These are phyloP conservation scores for Cladosporium sp. DNA, from an alignment of 2,329 filamentous ascomycete genomes.

Conservation along the genomic window DNA sequence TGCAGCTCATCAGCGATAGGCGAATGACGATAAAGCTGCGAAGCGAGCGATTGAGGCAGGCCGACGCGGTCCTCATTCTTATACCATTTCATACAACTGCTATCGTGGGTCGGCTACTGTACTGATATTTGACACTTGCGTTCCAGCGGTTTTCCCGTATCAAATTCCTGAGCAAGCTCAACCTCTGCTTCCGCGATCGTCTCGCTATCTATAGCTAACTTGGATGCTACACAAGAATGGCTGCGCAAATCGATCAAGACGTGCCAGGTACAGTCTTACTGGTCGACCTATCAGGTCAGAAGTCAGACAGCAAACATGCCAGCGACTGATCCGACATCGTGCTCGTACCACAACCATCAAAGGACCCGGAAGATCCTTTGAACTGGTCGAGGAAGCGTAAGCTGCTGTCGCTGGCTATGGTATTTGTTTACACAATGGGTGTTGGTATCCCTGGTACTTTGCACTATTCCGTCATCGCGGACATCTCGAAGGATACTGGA, in stretches of 20 bases:
- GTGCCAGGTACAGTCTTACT: slow-evolving; percentile 41
- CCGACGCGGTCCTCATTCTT: neutral
- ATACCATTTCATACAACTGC: too few species aligned
- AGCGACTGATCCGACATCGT: slow-evolving; percentile 31
- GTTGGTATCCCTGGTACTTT: slow-evolving; percentile 46
- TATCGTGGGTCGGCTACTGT: too few species aligned
- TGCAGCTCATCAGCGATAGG: neutral
- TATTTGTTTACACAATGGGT: slow-evolving; percentile 45
- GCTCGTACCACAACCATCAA: slow-evolving; percentile 39
- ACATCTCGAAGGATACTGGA: slow-evolving; percentile 44
- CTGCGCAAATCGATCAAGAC: neutral
- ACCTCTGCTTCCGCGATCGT: too few species aligned
- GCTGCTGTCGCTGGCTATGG: slow-evolving; percentile 37
- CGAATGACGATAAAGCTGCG: neutral
- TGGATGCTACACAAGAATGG: neutral
- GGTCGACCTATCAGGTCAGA: slow-evolving; percentile 38
- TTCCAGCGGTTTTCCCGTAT: too few species aligned
- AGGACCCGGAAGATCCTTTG: slow-evolving; percentile 43
- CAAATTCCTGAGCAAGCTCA: too few species aligned
- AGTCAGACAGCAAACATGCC: slow-evolving; percentile 33
- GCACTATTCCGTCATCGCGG: slow-evolving; percentile 48
- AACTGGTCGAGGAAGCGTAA: slow-evolving; percentile 36
- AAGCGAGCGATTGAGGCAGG: neutral
- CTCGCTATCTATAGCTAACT: too few species aligned
- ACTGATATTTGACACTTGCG: too few species aligned